phyloP scores from a whole-genome alignment of 208 protist genomes.

The Acanthamoeba sp. region DNA sequence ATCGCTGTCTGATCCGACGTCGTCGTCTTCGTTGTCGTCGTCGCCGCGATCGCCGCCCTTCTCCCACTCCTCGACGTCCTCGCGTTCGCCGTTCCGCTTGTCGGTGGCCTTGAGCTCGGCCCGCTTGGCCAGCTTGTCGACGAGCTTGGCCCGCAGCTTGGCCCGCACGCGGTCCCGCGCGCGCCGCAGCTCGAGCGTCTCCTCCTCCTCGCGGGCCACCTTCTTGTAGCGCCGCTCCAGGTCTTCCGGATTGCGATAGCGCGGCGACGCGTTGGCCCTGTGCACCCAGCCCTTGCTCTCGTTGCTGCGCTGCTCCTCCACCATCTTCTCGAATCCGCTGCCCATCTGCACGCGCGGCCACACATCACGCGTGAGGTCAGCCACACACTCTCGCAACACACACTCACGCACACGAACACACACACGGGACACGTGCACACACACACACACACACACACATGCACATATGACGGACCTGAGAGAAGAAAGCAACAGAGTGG shows the following conservation, averaged over 20 bases:
- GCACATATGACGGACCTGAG: not conserved
- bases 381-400: too few relatives aligned
- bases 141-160: constrained; percentile 21
- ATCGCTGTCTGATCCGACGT: not conserved
- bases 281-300: constrained; percentile 15
- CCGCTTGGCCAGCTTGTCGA: not conserved
- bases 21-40: not conserved
- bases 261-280: not conserved
- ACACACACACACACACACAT: not conserved
- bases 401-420: not conserved
- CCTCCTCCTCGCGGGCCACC: constrained; percentile 10
- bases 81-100: not conserved
- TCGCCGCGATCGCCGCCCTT: not conserved
- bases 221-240: constrained; percentile 10
- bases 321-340: constrained; percentile 18
- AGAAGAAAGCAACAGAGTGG: constrained; percentile 21
- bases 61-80: constrained; percentile 10
- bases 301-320: not conserved
- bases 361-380: too few relatives aligned
- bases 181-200: not conserved
- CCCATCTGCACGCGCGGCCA: constrained; percentile 2
- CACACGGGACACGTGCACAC: not conserved
- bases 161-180: not conserved
- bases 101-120: not conserved
- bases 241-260: constrained; percentile 4